These are phyloP conservation scores for Apophysomyces variabilis DNA, from an alignment of 371 early-diverging fungal species.

Conservation along the genomic window DNA sequence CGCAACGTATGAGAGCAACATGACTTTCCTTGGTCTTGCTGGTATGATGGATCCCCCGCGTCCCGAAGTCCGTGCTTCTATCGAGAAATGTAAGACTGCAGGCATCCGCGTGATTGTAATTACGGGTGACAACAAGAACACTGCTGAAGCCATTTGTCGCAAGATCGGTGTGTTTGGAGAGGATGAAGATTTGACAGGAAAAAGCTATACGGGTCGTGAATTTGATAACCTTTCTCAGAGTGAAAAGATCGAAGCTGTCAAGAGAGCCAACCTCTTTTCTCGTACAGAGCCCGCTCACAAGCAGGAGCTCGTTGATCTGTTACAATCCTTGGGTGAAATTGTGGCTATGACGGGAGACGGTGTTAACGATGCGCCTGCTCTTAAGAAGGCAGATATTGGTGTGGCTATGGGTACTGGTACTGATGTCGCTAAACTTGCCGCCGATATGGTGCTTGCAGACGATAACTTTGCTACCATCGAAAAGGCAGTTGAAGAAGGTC, in stretches of 20 bases:
- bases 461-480: conserved; percentile 98
- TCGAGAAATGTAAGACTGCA: conserved; percentile 85
- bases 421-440: conserved; percentile 97
- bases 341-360: conserved; percentile 99
- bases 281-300: conserved; percentile 97
- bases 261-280: conserved; percentile 85
- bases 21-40: conserved; percentile 93
- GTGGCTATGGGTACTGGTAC: conserved; percentile 98
- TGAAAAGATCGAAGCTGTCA: conserved; percentile 77
- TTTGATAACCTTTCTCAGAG: conserved; percentile 79
- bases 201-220: conserved; percentile 92
- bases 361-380: conserved; percentile 98
- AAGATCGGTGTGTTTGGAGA: conserved; percentile 89
- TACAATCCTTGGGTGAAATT: conserved; percentile 89
- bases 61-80: conserved; percentile 86
- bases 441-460: conserved; percentile 97
- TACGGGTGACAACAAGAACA: conserved; percentile 97
- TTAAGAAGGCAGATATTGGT: conserved; percentile 98
- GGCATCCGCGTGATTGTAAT: conserved; percentile 98
- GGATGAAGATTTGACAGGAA: conserved; percentile 71
- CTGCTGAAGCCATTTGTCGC: conserved; percentile 94
- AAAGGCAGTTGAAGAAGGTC: conserved; percentile 96
- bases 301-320: conserved; percentile 86
- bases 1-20: conserved; percentile 71
- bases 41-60: conserved; percentile 98